Evolutionary conservation across 495 filamentous ascomycete species (phyloP), one percentile per base, ranked within the genome.

Genomic region (Hyaloscypha finlandica): DNA sequence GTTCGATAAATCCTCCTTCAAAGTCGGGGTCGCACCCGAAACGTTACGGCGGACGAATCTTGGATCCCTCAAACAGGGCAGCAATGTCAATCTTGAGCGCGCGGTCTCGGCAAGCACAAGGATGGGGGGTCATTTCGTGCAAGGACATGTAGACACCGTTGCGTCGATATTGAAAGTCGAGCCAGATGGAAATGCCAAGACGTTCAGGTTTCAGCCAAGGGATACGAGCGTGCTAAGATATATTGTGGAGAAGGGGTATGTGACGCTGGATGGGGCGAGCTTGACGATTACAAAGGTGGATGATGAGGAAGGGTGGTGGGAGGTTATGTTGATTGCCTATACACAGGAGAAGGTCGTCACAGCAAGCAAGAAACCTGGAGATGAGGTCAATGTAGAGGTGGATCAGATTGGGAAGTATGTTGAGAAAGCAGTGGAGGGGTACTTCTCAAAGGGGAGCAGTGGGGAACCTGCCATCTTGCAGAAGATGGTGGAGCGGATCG

Each of bases 381-480:
- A 97, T 6, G 83, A 85, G 59, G 93, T 98, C 35, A 99, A 99
- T 77, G 89, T 98, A 20, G 96, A 99, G 83, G 96, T 98, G 60
- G 96, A 99, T 77, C 93, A 97, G 83, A 89, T 97, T 70, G 96
- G 94, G 5, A 99, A 99, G 84, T 97, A 98, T 76, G 94, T 97
- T 22, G 96, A 97, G 87, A 99, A 97, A 87, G 93, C 91, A 66
- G 88, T 92, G 70, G 78, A 81, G 59, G 89, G 85, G n/a, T 90
- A 91, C 66, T 79, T 93, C 70, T 80, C 80, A 52, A 81, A 81
- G 8, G 63, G 76, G 33, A 80, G 77, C 39, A 81, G 83, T 32
- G 85, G 83, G 22, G 82, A 85, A 32, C 83, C 87, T 68, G 84
- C 85, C 0, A 80, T 95, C 58, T 73, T 98, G 77, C 90, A 97